Conservation (phyloP, 768 basidiomycete species). For the Cytidiella melzeri region DNA sequence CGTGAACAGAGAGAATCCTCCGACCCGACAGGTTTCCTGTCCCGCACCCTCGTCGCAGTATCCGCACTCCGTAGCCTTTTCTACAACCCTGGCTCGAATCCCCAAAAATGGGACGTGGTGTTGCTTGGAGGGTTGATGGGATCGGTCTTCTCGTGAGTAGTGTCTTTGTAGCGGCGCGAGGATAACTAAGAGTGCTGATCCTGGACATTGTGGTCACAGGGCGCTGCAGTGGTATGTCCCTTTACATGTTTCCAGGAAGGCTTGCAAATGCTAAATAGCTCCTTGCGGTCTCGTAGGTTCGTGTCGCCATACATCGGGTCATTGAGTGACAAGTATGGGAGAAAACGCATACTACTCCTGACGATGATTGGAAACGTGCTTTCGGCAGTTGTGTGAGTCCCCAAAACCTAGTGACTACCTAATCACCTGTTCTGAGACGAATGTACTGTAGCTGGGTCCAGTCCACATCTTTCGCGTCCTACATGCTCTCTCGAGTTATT, state of each 20-base stretch:
- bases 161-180: neutral
- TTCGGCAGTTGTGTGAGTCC: conserved; percentile 75
- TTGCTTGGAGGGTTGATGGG: conserved; percentile 94
- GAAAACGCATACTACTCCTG: conserved; percentile 73
- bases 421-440: neutral
- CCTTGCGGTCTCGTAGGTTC: conserved; percentile 26
- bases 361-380: conserved; percentile 93
- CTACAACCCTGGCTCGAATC: conserved; percentile 52
- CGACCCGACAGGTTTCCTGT: conserved; percentile 65
- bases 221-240: conserved; percentile 55
- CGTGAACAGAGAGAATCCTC: conserved; percentile 59
- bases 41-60: conserved; percentile 61
- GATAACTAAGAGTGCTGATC: neutral
- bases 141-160: conserved; percentile 80
- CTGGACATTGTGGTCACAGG: conserved; percentile 30
- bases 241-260: neutral
- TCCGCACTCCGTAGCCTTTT: conserved; percentile 61
- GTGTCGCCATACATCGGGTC: conserved; percentile 78
- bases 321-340: conserved; percentile 86
- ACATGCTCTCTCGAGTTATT: conserved; percentile 83
- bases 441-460: conserved; percentile 69
- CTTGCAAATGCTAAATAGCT: neutral
- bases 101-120: conserved; percentile 88
- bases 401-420: conserved; percentile 2
- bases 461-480: conserved; percentile 86